Conservation (phyloP, 495 filamentous ascomycete genomes). For the Hypoxylon rickii region DNA sequence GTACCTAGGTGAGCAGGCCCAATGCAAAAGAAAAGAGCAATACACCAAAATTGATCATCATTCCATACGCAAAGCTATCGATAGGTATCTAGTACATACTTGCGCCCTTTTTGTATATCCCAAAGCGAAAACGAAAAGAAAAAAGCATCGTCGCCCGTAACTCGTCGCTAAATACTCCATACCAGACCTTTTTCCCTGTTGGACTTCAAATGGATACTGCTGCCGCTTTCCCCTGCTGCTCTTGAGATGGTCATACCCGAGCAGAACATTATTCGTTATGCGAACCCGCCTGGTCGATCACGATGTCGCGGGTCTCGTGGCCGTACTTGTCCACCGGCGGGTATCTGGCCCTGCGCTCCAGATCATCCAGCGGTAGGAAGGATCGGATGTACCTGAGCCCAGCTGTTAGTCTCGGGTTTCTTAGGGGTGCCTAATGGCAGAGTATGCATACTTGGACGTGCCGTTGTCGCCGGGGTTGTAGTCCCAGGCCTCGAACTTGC, state of each 20-base stretch:
- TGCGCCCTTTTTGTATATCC: neutral
- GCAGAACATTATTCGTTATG: constrained; percentile 44
- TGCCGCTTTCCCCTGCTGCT: too few relatives aligned
- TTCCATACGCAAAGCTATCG: neutral
- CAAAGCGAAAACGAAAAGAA: too few relatives aligned
- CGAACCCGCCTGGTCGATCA: constrained; percentile 52
- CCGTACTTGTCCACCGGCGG: constrained; percentile 67
- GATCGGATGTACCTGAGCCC: constrained; percentile 64
- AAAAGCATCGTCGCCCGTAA: constrained; percentile 29
- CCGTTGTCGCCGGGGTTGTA: constrained; percentile 75
- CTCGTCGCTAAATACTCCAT: constrained; percentile 32
- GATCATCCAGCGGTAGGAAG: constrained; percentile 68
- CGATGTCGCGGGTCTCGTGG: constrained; percentile 44
- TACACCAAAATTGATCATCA: neutral
- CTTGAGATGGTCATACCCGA: neutral
- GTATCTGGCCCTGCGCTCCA: constrained; percentile 67
- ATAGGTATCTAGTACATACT: neutral
- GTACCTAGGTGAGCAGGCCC: too few relatives aligned
- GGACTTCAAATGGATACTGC: too few relatives aligned
- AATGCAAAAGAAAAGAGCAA: neutral
- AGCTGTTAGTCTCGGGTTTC: constrained; percentile 2
- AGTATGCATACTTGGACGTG: constrained; percentile 63
- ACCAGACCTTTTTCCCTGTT: too few relatives aligned
- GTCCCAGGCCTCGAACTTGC: constrained; percentile 75
- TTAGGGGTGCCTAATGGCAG: neutral